Base-by-base conservation (phyloP, 345 rosid genomes). In the Garcia nutans region DNA sequence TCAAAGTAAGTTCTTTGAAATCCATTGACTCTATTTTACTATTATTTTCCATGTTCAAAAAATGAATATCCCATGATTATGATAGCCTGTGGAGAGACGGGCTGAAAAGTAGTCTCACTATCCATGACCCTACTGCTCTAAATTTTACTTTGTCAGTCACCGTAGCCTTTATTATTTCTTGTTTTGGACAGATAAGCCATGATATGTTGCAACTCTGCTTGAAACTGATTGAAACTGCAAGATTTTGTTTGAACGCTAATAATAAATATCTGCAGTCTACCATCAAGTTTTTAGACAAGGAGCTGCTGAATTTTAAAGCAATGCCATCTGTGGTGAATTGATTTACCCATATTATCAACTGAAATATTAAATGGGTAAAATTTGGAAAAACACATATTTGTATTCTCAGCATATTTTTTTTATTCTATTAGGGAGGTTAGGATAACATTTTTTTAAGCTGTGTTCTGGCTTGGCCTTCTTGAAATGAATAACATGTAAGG, bases 151-250 rank as follows among this genome's bases (percentile, higher is more conserved):
- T 41, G 28, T 57, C 9, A 55, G 26, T 47, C 16, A 28, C 1
- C n/a, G 64, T 56, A 49, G 19, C 37, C 23, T 74, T 22, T 33
- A 54, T 31, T 50, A 20, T 47, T 47, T 49, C 72, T 72, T 73
- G 77, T 61, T 56, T 81, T 59, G 23, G 67, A 83, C 96, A 93
- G 98, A 78, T 78, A 74, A 85, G 79, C 68, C 70, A 83, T 63
- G 72, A 82, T 68, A 76, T 80, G 67, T 83, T 76, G 47, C 74
- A 84, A 68, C 65, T 90, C 76, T 90, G 93, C 84, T 82, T 65
- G 80, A 87, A 87, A 70, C 85, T 93, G 82, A 77, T 93, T 1
- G 93, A 88, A 82, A 88, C 86, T 74, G 96, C 93, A 54, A 80
- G 81, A 78, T 59, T 16, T 69, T 86, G 89, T 76, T 71, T 89